Evolutionary conservation across 768 basidiomycete species (phyloP).

Genomic region (Collybia mongolica): DNA sequence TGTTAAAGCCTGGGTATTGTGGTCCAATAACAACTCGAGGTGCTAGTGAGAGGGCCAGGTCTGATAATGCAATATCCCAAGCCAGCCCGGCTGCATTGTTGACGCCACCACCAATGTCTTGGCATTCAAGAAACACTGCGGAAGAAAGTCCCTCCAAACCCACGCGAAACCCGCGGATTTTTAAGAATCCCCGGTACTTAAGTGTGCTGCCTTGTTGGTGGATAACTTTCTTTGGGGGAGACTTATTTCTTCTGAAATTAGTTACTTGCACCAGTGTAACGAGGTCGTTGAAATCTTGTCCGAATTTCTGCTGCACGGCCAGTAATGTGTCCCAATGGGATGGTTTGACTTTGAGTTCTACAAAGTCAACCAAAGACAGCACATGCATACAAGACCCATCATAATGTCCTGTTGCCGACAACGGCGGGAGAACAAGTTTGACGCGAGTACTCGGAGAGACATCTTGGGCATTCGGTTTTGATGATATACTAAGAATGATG

Average conservation of each 20-base stretch:
- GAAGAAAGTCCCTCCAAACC: constrained; percentile 76
- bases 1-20: constrained; percentile 44
- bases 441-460: constrained; percentile 45
- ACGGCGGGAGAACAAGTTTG: constrained; percentile 63
- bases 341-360: constrained; percentile 75
- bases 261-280: constrained; percentile 65
- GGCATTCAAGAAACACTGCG: constrained; percentile 72
- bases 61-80: constrained; percentile 73
- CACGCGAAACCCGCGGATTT: constrained; percentile 78
- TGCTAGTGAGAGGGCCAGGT: constrained; percentile 82
- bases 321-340: constrained; percentile 83
- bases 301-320: constrained; percentile 85
- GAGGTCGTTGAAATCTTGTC: constrained; percentile 84
- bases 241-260: constrained; percentile 27
- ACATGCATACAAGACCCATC: constrained; percentile 49
- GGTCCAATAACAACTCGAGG: constrained; percentile 43
- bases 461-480: constrained; percentile 37
- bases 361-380: constrained; percentile 62
- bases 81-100: constrained; percentile 41
- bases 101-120: constrained; percentile 66
- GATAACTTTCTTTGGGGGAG: constrained; percentile 17
- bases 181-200: constrained; percentile 52
- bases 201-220: constrained; percentile 11
- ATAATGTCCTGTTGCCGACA: constrained; percentile 60
- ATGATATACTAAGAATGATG: constrained; percentile 59